Conservation (phyloP, 352 stramenopile genomes). For the Phytophthora melonis region DNA sequence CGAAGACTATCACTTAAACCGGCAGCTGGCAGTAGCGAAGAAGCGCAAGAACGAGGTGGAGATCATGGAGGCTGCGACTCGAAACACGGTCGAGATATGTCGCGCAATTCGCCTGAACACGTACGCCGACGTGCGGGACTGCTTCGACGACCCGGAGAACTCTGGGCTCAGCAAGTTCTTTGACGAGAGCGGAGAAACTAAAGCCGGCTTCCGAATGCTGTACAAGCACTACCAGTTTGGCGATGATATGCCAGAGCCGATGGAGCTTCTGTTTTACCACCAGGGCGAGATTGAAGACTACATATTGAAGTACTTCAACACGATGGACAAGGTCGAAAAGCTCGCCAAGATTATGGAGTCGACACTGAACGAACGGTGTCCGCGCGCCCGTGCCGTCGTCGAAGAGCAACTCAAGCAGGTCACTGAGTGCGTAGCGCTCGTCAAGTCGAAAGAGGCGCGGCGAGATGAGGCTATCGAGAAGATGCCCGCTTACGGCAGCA, state of each 20-base stretch:
- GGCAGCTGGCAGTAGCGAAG: slow-evolving; percentile 53
- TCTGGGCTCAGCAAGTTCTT: slow-evolving; percentile 62
- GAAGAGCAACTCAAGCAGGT: slow-evolving; percentile 64
- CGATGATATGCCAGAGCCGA: slow-evolving; percentile 59
- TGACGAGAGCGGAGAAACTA: slow-evolving; percentile 53
- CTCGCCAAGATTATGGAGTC: slow-evolving; percentile 66
- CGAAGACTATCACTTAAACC: slow-evolving; percentile 68
- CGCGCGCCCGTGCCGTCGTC: slow-evolving; percentile 49
- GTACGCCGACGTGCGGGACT: slow-evolving; percentile 58
- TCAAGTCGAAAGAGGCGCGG: slow-evolving; percentile 27
- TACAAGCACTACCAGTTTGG: slow-evolving; percentile 61
- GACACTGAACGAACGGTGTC: slow-evolving; percentile 69
- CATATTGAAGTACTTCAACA: slow-evolving; percentile 65
- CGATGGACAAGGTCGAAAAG: slow-evolving; percentile 45
- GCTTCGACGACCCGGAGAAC: slow-evolving; percentile 59
- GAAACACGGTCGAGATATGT: slow-evolving; percentile 72
- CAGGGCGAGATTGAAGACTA: slow-evolving; percentile 76
- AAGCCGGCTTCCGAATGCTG: slow-evolving; percentile 72
- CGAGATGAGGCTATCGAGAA: slow-evolving; percentile 36
- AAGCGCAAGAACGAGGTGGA: slow-evolving; percentile 63
- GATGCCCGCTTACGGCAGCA: slow-evolving; percentile 70
- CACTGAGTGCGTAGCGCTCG: slow-evolving; percentile 57
- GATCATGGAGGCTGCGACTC: slow-evolving; percentile 65
- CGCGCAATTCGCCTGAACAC: slow-evolving; percentile 52
- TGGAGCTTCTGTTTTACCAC: slow-evolving; percentile 69